Percentiles rank a stretch among this genome's conserved stretches.
These are phyloP conservation scores for Beauveria sp. DNA, from an alignment of 2,329 filamentous ascomycete species.

Conservation along the genomic window DNA sequence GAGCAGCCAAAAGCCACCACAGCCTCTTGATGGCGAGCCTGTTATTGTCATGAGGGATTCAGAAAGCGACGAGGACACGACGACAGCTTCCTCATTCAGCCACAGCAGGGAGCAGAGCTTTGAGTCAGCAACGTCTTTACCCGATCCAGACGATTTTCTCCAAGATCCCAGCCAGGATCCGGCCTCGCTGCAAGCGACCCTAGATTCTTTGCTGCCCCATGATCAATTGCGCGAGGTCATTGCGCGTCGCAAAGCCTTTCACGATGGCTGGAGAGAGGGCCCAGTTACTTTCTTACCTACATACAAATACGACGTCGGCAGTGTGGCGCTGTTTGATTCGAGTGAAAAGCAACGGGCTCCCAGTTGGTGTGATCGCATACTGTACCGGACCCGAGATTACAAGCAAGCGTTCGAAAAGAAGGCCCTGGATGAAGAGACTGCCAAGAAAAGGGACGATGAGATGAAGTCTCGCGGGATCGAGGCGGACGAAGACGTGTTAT, in stretches of 20 bases:
- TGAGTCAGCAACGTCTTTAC: slow-evolving; percentile 37
- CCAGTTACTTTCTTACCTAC: slow-evolving; percentile 83
- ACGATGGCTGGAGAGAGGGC: slow-evolving; percentile 89
- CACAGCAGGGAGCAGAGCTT: slow-evolving; percentile 29
- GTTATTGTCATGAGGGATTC: slow-evolving; percentile 40
- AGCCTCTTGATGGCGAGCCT: slow-evolving; percentile 37
- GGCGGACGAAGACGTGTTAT: slow-evolving; percentile 76
- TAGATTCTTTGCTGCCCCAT: slow-evolving; percentile 79
- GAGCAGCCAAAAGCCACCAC: slow-evolving; percentile 30
- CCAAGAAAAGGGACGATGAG: slow-evolving; percentile 69
- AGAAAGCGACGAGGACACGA: slow-evolving; percentile 41
- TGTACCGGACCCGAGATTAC: slow-evolving; percentile 72
- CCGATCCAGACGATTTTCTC: slow-evolving; percentile 58
- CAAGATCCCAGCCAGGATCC: slow-evolving; percentile 70
- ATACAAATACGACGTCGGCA: slow-evolving; percentile 98
- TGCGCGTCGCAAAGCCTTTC: slow-evolving; percentile 67
- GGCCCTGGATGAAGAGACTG: slow-evolving; percentile 55
- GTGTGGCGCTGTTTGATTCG: slow-evolving; percentile 83
- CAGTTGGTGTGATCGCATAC: slow-evolving; percentile 93
- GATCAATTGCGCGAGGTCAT: slow-evolving; percentile 78
- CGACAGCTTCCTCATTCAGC: slow-evolving; percentile 23
- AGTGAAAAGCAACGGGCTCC: slow-evolving; percentile 90
- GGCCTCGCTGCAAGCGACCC: slow-evolving; percentile 77
- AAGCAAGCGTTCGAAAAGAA: slow-evolving; percentile 58
- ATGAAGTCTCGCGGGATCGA: slow-evolving; percentile 77